Evolutionary conservation across 2,329 filamentous ascomycete species (phyloP).

Genomic region (Colletotrichum truncatum): DNA sequence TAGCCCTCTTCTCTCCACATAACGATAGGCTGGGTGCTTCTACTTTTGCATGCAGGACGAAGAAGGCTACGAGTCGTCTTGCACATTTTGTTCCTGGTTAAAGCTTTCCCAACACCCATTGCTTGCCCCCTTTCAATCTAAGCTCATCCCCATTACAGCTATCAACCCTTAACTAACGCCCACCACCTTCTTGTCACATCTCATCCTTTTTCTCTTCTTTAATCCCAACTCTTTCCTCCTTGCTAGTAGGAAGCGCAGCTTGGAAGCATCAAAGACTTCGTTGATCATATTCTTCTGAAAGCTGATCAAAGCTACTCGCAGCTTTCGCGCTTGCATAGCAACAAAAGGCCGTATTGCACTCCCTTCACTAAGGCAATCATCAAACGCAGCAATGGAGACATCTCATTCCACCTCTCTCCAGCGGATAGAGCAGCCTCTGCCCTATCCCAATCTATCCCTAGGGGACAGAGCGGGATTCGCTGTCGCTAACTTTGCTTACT

Average conservation of each 20-base stretch:
- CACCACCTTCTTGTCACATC: too few species aligned
- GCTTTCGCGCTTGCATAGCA: not conserved
- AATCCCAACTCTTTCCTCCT: too few species aligned
- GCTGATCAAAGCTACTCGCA: not conserved
- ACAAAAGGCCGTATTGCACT: not conserved
- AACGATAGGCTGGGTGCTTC: not conserved
- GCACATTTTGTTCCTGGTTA: not conserved
- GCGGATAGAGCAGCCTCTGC: conserved; percentile 19
- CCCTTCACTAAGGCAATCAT: not conserved
- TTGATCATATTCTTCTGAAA: not conserved
- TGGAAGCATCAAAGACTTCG: not conserved
- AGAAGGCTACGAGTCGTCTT: not conserved
- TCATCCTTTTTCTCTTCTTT: not conserved
- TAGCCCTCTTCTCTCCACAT: not conserved
- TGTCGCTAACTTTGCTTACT: not conserved
- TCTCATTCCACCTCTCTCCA: not conserved
- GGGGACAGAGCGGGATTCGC: conserved; percentile 33
- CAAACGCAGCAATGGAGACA: conserved; percentile 6
- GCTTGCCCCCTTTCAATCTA: not conserved
- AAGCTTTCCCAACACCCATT: not conserved
- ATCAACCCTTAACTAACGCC: too few species aligned
- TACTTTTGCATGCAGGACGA: not conserved
- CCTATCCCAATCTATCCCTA: conserved; percentile 37
- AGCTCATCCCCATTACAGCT: not conserved
- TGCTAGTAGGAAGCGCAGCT: too few species aligned